Conservation (phyloP, 139 green algal genomes). For the Volvox africanus region DNA sequence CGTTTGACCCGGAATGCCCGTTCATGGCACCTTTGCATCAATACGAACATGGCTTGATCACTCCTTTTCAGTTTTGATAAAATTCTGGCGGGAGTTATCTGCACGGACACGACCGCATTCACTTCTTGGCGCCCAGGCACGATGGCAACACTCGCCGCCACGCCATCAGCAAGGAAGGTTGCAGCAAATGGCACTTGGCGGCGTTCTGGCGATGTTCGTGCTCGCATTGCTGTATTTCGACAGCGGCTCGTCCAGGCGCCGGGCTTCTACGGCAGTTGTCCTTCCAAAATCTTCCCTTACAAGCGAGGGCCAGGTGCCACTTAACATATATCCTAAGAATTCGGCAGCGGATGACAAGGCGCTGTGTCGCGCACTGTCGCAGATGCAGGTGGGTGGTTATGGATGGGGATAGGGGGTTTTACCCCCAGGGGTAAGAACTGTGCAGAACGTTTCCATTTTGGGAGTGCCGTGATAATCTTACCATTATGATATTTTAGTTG, state of each 20-base stretch:
- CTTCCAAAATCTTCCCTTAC: background rate
- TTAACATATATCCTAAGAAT: background rate
- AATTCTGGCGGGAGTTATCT: background rate
- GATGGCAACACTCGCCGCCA: background rate
- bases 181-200: background rate
- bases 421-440: too few relatives aligned
- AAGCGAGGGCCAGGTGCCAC: background rate
- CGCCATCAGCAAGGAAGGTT: background rate
- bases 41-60: background rate
- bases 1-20: background rate
- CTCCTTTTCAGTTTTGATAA: background rate
- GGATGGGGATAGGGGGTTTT: too few relatives aligned
- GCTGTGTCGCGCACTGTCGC: background rate
- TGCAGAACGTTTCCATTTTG: too few relatives aligned
- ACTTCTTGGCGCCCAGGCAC: background rate
- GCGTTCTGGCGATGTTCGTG: background rate
- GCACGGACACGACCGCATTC: background rate
- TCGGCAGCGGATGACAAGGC: background rate
- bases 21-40: background rate
- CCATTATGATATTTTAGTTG: too few relatives aligned
- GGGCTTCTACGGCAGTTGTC: background rate
- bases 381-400: background rate
- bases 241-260: background rate
- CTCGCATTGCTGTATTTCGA: conserved; percentile 20
- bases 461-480: too few relatives aligned